Evolutionary conservation across 495 filamentous ascomycete genomes (phyloP).

Genomic region (Podospora fimiseda): DNA sequence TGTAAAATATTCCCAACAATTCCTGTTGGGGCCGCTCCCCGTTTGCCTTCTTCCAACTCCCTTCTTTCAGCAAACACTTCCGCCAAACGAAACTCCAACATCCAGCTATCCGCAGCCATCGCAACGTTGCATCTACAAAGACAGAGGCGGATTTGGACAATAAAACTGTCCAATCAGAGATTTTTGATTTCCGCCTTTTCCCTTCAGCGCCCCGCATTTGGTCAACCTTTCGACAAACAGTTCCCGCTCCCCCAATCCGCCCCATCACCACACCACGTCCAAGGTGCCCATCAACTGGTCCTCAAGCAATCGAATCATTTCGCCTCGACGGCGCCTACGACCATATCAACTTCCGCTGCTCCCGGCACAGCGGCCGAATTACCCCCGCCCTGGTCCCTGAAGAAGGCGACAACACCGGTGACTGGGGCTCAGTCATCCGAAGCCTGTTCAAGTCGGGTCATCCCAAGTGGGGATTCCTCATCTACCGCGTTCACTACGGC

Average conservation of each 20-base stretch:
- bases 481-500: constrained; percentile 15
- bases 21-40: too few species aligned
- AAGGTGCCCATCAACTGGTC: not conserved
- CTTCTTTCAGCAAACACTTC: not conserved
- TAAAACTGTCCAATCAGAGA: not conserved
- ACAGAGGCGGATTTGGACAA: not conserved
- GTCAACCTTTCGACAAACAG: not conserved
- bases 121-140: not conserved
- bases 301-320: not conserved
- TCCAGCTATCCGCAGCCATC: not conserved
- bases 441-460: constrained; percentile 5
- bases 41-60: too few species aligned
- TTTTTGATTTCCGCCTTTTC: constrained; percentile 4
- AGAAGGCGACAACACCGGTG: not conserved
- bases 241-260: not conserved
- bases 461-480: constrained; percentile 19
- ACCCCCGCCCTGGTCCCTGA: constrained; percentile 1
- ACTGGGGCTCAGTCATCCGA: not conserved
- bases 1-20: too few species aligned
- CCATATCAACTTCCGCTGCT: constrained; percentile 2
- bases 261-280: not conserved
- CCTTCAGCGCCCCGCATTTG: not conserved
- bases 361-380: not conserved
- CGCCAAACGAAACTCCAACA: too few species aligned
- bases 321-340: not conserved